These are phyloP conservation scores for Phialophora tarda DNA, from an alignment of 2,329 filamentous ascomycete species.

Conservation along the genomic window DNA sequence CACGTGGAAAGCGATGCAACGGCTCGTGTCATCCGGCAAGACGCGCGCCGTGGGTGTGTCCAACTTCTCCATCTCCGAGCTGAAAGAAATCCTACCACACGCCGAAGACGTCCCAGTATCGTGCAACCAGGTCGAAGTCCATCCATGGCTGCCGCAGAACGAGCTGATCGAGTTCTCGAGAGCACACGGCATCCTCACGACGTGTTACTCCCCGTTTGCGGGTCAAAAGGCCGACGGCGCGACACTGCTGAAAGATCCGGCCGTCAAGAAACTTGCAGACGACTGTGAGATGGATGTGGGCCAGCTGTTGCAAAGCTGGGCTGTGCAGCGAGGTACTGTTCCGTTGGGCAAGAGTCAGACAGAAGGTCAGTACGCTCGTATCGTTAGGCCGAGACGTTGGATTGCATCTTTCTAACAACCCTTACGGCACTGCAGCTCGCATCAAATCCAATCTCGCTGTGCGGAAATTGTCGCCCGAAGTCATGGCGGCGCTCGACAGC, in stretches of 20 bases:
- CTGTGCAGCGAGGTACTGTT: constrained; percentile 67
- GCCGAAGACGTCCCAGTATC: constrained; percentile 50
- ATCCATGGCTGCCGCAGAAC: constrained; percentile 56
- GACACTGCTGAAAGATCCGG: constrained; percentile 56
- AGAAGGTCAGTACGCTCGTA: constrained; percentile 11
- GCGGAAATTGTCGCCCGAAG: constrained; percentile 62
- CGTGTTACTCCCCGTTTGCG: constrained; percentile 51
- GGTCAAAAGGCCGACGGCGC: constrained; percentile 25
- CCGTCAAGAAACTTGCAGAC: constrained; percentile 63
- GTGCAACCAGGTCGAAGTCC: constrained; percentile 55
- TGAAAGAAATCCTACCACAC: constrained; percentile 54
- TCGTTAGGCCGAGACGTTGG: not conserved
- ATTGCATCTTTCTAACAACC: not conserved
- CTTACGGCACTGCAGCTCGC: constrained; percentile 53
- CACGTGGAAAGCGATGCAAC: constrained; percentile 71
- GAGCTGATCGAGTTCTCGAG: constrained; percentile 52
- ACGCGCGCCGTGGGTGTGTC: constrained; percentile 76
- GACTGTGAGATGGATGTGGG: constrained; percentile 64
- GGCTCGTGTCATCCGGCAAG: constrained; percentile 63
- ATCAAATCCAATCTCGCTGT: constrained; percentile 43
- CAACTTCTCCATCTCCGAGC: constrained; percentile 67
- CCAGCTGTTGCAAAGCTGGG: constrained; percentile 70
- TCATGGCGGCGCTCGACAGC: constrained; percentile 64
- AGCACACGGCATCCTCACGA: constrained; percentile 48
- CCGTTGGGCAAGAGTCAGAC: constrained; percentile 74